phyloP scores from a whole-genome alignment of 257 asterid genomes.

The Solanum chaucha region DNA sequence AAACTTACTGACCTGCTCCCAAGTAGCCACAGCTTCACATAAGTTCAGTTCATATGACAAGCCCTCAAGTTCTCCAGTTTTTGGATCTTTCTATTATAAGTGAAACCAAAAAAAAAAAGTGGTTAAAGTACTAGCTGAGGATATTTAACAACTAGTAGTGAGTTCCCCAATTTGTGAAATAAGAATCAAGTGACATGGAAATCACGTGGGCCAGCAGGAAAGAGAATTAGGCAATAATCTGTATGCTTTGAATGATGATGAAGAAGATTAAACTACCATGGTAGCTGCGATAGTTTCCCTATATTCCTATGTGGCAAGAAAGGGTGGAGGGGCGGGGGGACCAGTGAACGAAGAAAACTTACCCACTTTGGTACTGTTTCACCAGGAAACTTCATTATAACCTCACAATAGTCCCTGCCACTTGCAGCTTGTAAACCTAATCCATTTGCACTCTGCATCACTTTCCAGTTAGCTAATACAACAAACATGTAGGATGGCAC shows the following conservation, averaged over 20 bases:
- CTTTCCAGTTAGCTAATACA: not conserved
- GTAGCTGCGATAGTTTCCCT: not conserved
- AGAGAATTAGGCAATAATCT: not conserved
- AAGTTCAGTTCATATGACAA: constrained; percentile 56
- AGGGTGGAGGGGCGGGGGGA: not conserved
- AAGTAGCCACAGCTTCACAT: constrained; percentile 97
- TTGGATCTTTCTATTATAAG: constrained; percentile 76
- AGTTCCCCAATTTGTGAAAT: not conserved
- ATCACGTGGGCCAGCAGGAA: not conserved
- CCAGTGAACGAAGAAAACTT: constrained; percentile 13
- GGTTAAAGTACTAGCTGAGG: not conserved
- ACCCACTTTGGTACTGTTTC: constrained; percentile 94
- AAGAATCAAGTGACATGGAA: not conserved
- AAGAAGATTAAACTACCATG: not conserved
- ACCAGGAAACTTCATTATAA: constrained; percentile 53
- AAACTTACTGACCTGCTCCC: constrained; percentile 85
- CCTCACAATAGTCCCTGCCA: constrained; percentile 60
- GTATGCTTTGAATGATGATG: not conserved
- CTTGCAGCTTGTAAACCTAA: constrained; percentile 77
- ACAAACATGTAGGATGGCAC: not conserved
- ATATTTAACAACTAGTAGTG: not conserved
- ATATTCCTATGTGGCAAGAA: not conserved
- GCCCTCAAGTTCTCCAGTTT: constrained; percentile 91
- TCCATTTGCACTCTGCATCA: constrained; percentile 85
- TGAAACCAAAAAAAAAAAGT: not conserved